phyloP scores from a whole-genome alignment of 495 filamentous ascomycete genomes.

The Xylaria sp. region DNA sequence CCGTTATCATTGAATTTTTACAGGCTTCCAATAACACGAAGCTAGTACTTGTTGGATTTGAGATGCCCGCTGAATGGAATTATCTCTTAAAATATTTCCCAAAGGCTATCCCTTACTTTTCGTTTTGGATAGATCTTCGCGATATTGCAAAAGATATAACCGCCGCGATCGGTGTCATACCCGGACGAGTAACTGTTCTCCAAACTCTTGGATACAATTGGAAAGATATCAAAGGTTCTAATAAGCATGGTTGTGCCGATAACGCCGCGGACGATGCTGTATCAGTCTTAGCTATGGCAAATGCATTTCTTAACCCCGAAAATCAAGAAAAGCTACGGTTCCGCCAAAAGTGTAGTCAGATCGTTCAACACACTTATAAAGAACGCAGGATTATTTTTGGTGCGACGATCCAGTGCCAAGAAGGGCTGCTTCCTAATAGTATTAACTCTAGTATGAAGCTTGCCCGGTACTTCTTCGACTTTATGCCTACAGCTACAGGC shows the following conservation, averaged over 20 bases:
- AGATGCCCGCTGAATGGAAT: slow-evolving; percentile 21
- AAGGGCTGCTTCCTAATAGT: slow-evolving; percentile 9
- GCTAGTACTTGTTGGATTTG: slow-evolving; percentile 21
- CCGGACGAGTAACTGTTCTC: slow-evolving; percentile 12
- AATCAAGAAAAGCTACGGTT: slow-evolving; percentile 22
- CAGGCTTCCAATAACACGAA: slow-evolving; percentile 13
- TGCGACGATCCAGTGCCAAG: slow-evolving; percentile 6
- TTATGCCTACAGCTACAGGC: slow-evolving; percentile 6
- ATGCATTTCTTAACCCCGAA: slow-evolving; percentile 14
- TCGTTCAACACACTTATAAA: slow-evolving; percentile 8
- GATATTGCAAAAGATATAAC: slow-evolving; percentile 26
- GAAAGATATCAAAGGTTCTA: slow-evolving; percentile 14
- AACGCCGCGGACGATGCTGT: slow-evolving; percentile 23
- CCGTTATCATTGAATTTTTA: slow-evolving; percentile 15
- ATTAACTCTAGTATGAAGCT: slow-evolving; percentile 20
- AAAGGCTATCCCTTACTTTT: slow-evolving; percentile 16
- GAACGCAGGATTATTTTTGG: background rate
- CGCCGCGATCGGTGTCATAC: background rate
- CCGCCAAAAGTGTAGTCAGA: slow-evolving; percentile 14
- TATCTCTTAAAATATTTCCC: slow-evolving; percentile 14
- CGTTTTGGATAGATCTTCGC: slow-evolving; percentile 23
- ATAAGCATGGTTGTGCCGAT: slow-evolving; percentile 8
- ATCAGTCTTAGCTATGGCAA: slow-evolving; percentile 12
- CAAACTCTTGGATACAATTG: slow-evolving; percentile 18
- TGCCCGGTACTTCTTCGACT: slow-evolving; percentile 17